Conservation (phyloP, 2,329 filamentous ascomycete genomes). For the Blastomyces parvus region DNA sequence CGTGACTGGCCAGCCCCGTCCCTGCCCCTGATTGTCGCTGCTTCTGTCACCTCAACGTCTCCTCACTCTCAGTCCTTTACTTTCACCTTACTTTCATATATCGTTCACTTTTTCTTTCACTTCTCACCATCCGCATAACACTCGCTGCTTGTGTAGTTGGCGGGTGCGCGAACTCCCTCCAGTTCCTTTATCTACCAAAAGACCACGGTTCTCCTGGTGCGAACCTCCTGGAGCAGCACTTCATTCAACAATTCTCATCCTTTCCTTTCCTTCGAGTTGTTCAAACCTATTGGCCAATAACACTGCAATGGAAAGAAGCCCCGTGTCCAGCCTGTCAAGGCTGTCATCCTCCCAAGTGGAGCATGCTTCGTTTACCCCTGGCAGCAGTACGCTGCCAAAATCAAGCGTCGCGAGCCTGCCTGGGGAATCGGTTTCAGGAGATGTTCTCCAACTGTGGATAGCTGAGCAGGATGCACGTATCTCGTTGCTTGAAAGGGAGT, state of each 20-base stretch:
- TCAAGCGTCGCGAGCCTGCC: not conserved
- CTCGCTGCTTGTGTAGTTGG: not conserved
- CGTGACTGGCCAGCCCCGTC: not conserved
- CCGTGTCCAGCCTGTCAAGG: not conserved
- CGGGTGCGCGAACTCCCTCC: not conserved
- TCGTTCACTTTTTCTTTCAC: not conserved
- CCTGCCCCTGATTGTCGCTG: not conserved
- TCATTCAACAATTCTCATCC: not conserved
- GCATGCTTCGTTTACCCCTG: constrained; percentile 8
- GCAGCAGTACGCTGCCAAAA: not conserved
- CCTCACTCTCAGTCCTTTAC: not conserved
- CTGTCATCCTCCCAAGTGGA: constrained; percentile 7
- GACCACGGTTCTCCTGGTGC: not conserved
- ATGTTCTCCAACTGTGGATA: not conserved
- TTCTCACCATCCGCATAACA: not conserved
- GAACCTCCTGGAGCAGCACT: not conserved
- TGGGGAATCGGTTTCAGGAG: not conserved
- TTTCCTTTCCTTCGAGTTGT: not conserved
- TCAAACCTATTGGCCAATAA: not conserved
- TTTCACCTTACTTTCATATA: not conserved
- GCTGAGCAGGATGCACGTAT: constrained; percentile 6
- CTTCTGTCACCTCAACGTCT: not conserved
- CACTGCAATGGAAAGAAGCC: not conserved
- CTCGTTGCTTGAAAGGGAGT: not conserved
- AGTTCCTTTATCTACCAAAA: not conserved